These are phyloP conservation scores for Geosmithia putterillii DNA, from an alignment of 2,329 filamentous ascomycete genomes.

Conservation along the genomic window DNA sequence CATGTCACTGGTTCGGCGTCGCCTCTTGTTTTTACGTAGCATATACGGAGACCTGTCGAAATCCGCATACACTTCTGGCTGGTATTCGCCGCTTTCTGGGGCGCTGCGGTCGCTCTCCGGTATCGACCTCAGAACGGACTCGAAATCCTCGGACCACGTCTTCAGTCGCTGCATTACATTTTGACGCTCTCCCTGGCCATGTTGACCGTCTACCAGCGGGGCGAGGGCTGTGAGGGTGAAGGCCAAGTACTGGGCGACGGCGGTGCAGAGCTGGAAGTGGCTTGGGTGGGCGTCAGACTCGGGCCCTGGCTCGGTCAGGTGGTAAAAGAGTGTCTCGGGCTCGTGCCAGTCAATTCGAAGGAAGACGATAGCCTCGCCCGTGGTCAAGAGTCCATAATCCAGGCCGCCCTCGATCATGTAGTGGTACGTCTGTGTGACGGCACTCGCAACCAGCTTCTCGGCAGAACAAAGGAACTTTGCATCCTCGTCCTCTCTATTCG, in stretches of 20 bases:
- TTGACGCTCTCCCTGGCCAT: conserved; percentile 8
- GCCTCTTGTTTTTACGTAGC: too few relatives aligned
- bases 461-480: neutral
- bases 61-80: conserved; percentile 7
- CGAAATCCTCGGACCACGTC: conserved; percentile 12
- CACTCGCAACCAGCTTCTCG: neutral
- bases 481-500: conserved; percentile 1
- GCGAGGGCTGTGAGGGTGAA: conserved; percentile 3
- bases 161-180: conserved; percentile 3
- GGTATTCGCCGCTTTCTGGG: conserved; percentile 5
- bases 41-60: conserved; percentile 7
- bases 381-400: neutral
- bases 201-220: conserved; percentile 1
- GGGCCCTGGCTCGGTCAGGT: conserved; percentile 1
- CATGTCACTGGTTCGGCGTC: too few relatives aligned
- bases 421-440: neutral
- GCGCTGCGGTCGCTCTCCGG: conserved; percentile 6
- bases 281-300: neutral
- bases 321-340: conserved; percentile 2
- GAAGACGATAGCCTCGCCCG: neutral
- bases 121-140: conserved; percentile 10
- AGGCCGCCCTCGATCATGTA: neutral
- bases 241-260: conserved; percentile 3
- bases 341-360: neutral
- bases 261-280: neutral